Evolutionary conservation across 2,329 filamentous ascomycete genomes (phyloP), one percentile per base, ranked within the genome.

Genomic region (Cercospora brassicicola): DNA sequence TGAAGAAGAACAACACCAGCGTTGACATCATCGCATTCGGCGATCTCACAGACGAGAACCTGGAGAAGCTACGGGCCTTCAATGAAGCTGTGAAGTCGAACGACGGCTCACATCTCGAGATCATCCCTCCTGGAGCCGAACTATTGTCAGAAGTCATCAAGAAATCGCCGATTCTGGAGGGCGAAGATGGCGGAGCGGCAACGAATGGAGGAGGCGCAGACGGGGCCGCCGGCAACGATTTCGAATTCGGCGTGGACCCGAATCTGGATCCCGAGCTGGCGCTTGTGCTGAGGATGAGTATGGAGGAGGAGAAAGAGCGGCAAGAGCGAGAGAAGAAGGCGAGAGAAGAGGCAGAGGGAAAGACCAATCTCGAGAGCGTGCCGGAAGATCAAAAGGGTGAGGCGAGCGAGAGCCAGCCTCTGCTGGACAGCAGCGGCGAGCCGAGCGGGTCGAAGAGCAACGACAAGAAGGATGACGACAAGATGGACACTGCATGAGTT

Each of bases 21-120:
- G 92, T 99, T 78, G 95, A 99, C 81, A 94, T 99, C 77, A 88
- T 99, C 69, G 89, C 94, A 57, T 99, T 99, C 76, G 95, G 95
- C 73, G 94, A 99, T 76, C 87, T 97, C 63, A 92, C 95, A 73
- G 92, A 94, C 74, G 92, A 96, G 73, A 93, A 90, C 71, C 91
- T 91, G 65, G 88, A 91, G 79, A 98, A 98, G 84, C 88, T 99
- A 64, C 89, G 93, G 77, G 90, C 92, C 30, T 99, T 99, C 85
- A 93, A 97, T 81, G 91, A 96, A 71, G 91, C 90, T 71, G 92
- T 98, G 80, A 97, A 97, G 83, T 89, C 91, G 69, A 91, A 89
- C 78, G 94, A 98, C 73, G 94, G 93, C 75, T 97, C 93, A 72
- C 89, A 97, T 82, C 86, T 99, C 42, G 93, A 94, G 18, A 89